Conservation (phyloP, 2,329 filamentous ascomycete species). For the Xylariaceae sp. region DNA sequence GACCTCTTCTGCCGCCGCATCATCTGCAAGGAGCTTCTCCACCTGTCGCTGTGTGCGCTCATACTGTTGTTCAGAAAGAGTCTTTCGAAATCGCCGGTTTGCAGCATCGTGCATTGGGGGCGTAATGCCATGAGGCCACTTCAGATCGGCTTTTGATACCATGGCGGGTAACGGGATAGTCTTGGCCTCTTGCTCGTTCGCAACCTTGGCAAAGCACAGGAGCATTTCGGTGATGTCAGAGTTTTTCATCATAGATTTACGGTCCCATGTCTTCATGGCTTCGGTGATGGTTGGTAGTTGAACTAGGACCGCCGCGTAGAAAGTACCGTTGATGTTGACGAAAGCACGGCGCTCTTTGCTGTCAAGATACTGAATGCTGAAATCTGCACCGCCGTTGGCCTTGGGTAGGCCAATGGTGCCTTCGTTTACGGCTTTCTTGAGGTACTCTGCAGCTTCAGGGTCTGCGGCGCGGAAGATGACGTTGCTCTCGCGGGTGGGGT, state of each 20-base stretch:
- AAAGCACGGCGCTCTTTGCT: constrained; percentile 70
- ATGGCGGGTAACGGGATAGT: constrained; percentile 68
- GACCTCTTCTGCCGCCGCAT: constrained; percentile 59
- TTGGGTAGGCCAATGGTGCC: constrained; percentile 69
- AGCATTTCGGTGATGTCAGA: constrained; percentile 90
- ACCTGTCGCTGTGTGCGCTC: constrained; percentile 81
- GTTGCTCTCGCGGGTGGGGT: constrained; percentile 86
- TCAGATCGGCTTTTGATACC: constrained; percentile 61
- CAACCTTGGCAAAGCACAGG: constrained; percentile 68
- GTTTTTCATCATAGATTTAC: constrained; percentile 82
- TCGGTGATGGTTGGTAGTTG: constrained; percentile 86
- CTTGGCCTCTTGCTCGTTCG: constrained; percentile 63
- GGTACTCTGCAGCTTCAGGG: constrained; percentile 80
- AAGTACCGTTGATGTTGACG: constrained; percentile 64
- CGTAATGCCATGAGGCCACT: constrained; percentile 82
- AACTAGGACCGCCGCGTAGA: constrained; percentile 76
- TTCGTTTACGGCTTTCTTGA: constrained; percentile 72
- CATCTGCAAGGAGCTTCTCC: constrained; percentile 68
- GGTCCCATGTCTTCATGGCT: constrained; percentile 91
- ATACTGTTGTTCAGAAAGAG: constrained; percentile 78
- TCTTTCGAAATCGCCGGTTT: constrained; percentile 79
- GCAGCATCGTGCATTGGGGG: constrained; percentile 84
- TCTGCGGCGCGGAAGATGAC: constrained; percentile 87
- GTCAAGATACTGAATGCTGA: constrained; percentile 78
- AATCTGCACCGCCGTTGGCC: constrained; percentile 68